Base-by-base conservation (phyloP, 2,329 filamentous ascomycete genomes). In the Taxawa tesnikishii region DNA sequence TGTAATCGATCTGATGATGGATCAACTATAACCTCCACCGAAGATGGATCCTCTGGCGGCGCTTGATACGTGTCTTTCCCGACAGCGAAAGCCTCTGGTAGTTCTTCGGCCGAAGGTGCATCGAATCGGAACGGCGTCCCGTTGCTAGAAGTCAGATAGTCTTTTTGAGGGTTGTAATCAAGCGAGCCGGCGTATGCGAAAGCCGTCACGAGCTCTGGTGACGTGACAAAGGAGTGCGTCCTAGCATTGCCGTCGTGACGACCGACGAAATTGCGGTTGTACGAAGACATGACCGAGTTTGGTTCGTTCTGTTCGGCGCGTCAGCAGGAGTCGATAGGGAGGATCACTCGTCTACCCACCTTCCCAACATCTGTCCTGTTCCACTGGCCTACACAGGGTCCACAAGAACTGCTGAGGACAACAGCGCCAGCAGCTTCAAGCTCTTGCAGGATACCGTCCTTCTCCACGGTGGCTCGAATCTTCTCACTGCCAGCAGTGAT, bases 241-340 rank as follows among this genome's bases (percentile, higher is more conserved):
- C 84, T 83, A 25, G 85, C 85, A 71, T 94, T 96, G 46, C 83
- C 85, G 49, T 94, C 87, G 61, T 96, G 96, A 57, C 90, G 84
- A 45, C 88, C 88, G 39, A 88, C 96, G 70, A 98, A 96, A 77
- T 98, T 96, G 64, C 90, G 85, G 80, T 98, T 98, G 79, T 94
- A 98, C 15, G 90, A 96, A 28, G 87, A 94, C 57, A 98, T 70
- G 59, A 98, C 96, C 5, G 85, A 92, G 77, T 98, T 98, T 51
- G 85, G 68, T 49, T 83, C 78, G 45, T 88, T 88, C 75, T 96
- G 94, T 72, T 87, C 81, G 35, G 94, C 84, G 48, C 96, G 88
- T 44, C 67, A 69, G 47, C 90, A n/a, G n/a, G n/a, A n/a, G n/a
- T n/a, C 24, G 11, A 29, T 26, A 18, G 19, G 35, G 15, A 24